Evolutionary conservation across 140 eudicot species (phyloP).

Genomic region (Anethum foeniculum): DNA sequence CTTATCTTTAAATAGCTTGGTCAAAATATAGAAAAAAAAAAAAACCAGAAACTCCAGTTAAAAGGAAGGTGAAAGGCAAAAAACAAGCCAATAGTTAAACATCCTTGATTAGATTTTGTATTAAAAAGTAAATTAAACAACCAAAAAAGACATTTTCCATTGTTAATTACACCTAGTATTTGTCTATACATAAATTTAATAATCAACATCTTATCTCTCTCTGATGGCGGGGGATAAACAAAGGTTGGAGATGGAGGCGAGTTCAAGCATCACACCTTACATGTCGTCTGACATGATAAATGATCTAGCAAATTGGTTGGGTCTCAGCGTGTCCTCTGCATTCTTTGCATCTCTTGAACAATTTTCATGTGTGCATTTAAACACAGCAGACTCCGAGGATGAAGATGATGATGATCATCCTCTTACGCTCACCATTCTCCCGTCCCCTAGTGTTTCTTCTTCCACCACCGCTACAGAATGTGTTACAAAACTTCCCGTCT

Average conservation of each 20-base stretch:
- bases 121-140: neutral
- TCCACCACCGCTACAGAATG: neutral
- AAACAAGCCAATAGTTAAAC: neutral
- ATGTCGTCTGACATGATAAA: slow-evolving; percentile 29
- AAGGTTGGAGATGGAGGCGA: slow-evolving; percentile 3
- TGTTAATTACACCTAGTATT: neutral
- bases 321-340: slow-evolving; percentile 49
- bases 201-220: neutral
- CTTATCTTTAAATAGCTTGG: neutral
- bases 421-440: slow-evolving; percentile 39
- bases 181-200: neutral
- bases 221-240: neutral
- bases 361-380: slow-evolving; percentile 49
- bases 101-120: neutral
- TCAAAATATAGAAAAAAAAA: neutral
- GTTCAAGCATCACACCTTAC: slow-evolving; percentile 27
- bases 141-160: neutral
- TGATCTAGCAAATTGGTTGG: slow-evolving; percentile 52
- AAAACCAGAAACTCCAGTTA: neutral
- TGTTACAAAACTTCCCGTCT: neutral
- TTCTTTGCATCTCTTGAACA: slow-evolving; percentile 55
- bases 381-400: slow-evolving; percentile 41
- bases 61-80: neutral
- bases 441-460: slow-evolving; percentile 3
- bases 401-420: slow-evolving; percentile 43